Evolutionary conservation across 768 basidiomycete species (phyloP).

Genomic region (Tephrocybe sp.): DNA sequence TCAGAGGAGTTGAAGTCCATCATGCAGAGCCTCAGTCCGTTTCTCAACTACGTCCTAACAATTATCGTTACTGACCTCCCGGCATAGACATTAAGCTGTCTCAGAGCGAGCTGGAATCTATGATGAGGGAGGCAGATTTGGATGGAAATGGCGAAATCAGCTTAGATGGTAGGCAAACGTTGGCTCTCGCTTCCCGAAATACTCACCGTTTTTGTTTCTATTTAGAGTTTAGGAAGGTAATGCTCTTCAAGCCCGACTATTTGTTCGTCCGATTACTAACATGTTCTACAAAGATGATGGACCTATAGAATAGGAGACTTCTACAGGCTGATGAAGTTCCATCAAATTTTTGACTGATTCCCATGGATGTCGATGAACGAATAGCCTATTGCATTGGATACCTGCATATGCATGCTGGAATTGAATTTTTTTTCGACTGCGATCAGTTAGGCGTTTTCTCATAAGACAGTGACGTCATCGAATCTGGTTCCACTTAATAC

Average conservation of each 20-base stretch:
- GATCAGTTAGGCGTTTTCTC: no score
- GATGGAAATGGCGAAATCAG: constrained; percentile 87
- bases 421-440: no score
- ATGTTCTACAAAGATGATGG: constrained; percentile 8
- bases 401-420: background rate
- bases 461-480: background rate
- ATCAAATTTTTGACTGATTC: background rate
- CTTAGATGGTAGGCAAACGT: constrained; percentile 63
- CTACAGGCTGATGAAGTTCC: background rate
- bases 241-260: no score
- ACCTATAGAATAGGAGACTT: background rate
- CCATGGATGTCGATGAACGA: background rate
- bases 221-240: constrained; percentile 17
- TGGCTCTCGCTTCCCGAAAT: background rate
- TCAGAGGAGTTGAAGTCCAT: constrained; percentile 89
- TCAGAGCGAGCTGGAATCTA: constrained; percentile 77
- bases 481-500: background rate
- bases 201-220: background rate
- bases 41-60: background rate
- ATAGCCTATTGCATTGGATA: no score
- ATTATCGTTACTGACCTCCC: background rate
- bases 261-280: background rate
- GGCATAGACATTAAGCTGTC: constrained; percentile 68
- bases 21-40: constrained; percentile 88
- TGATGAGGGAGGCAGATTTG: constrained; percentile 88